phyloP scores from a whole-genome alignment of 2,329 filamentous ascomycete genomes.

The Cladosporium cucumerinum region DNA sequence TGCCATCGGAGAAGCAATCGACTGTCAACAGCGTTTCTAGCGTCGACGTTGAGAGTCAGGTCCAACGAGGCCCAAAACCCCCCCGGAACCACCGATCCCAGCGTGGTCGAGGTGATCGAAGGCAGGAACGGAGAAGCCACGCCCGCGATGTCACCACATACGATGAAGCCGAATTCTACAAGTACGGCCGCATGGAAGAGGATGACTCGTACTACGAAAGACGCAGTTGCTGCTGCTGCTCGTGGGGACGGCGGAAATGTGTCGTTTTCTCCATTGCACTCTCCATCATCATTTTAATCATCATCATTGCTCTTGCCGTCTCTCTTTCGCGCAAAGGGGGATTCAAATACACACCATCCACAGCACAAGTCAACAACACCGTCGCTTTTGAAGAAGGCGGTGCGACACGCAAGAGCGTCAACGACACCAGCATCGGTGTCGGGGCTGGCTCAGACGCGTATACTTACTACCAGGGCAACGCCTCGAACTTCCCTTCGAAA shows the following conservation, averaged over 20 bases:
- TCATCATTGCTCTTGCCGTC: slow-evolving; percentile 25
- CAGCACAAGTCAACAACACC: slow-evolving; percentile 31
- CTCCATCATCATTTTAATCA: slow-evolving; percentile 21
- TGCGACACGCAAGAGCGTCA: slow-evolving; percentile 30
- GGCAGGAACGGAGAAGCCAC: neutral
- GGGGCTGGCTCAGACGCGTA: slow-evolving; percentile 28
- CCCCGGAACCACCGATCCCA: slow-evolving; percentile 6
- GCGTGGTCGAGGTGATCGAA: slow-evolving; percentile 4
- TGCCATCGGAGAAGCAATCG: neutral
- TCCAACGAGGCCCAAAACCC: neutral
- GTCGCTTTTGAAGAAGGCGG: slow-evolving; percentile 29
- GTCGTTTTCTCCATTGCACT: slow-evolving; percentile 23
- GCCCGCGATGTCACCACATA: neutral
- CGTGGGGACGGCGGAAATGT: slow-evolving; percentile 24
- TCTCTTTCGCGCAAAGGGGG: slow-evolving; percentile 24
- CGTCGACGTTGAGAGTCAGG: neutral
- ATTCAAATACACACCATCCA: slow-evolving; percentile 30
- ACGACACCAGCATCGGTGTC: slow-evolving; percentile 23
- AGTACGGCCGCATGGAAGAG: slow-evolving; percentile 12
- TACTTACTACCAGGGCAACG: slow-evolving; percentile 32
- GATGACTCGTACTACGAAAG: neutral
- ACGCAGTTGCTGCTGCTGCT: slow-evolving; percentile 5
- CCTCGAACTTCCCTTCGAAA: slow-evolving; percentile 21
- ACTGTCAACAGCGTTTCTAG: neutral
- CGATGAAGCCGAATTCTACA: slow-evolving; percentile 14